Evolutionary conservation across 192 early-diverging fungal species (phyloP).

Genomic region (Neocallimastix lanati): DNA sequence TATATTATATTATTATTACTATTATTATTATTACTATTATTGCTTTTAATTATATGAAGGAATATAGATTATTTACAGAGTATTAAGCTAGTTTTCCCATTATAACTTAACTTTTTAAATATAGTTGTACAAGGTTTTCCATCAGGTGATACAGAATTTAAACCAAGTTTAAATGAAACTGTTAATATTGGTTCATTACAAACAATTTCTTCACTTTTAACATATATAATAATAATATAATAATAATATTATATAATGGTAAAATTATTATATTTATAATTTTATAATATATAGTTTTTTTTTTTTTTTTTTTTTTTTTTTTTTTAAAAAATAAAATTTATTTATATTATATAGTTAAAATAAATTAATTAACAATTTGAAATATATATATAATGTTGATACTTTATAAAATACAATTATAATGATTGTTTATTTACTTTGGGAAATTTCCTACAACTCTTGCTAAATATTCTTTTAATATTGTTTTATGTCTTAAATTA

Average conservation of each 20-base stretch:
- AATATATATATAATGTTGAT: too few relatives aligned
- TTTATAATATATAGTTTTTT: too few relatives aligned
- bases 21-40: too few relatives aligned
- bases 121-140: slow-evolving; percentile 70
- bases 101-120: slow-evolving; percentile 46
- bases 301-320: too few relatives aligned
- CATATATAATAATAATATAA: not conserved
- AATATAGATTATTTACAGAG: slow-evolving; percentile 20
- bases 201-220: not conserved
- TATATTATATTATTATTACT: too few relatives aligned
- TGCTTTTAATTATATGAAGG: too few relatives aligned
- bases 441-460: slow-evolving; percentile 81
- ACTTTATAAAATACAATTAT: too few relatives aligned
- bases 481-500: slow-evolving; percentile 40
- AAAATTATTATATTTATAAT: too few relatives aligned
- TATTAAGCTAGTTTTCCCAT: slow-evolving; percentile 54
- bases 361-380: too few relatives aligned
- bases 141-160: slow-evolving; percentile 64
- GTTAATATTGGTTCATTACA: slow-evolving; percentile 72
- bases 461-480: slow-evolving; percentile 77
- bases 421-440: slow-evolving; percentile 26
- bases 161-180: slow-evolving; percentile 65
- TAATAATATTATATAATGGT: not conserved
- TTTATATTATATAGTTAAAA: too few relatives aligned
- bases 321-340: too few relatives aligned